Base-by-base conservation (phyloP, 495 filamentous ascomycete species). In the Chaetomium cochliodes region DNA sequence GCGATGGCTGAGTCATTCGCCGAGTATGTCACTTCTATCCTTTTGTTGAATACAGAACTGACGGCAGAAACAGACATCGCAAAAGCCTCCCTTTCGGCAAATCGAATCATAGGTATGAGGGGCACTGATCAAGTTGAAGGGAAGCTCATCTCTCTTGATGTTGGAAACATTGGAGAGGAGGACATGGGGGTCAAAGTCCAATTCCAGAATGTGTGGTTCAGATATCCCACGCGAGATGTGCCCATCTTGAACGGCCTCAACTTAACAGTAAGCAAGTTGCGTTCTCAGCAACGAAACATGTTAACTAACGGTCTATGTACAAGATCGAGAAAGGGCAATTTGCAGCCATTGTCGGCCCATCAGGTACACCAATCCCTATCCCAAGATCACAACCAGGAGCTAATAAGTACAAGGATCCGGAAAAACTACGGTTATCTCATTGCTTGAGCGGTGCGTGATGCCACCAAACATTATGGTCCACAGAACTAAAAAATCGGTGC, bases 361-460 rank as follows among this genome's bases (percentile, higher is more conserved):
- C 78, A 22, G 79, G 78, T 78, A 72, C 5, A 56, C 71, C 62
- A 56, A 70, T 62, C 11, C 5, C 2, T 9, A 23, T 20, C 5
- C 4, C 8, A 47, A 50, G n/a, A 25, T 8, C 46, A 23, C 3
- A 23, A 7, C 5, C 15, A 12, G n/a, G 22, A 15, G 33, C 66
- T 74, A 22, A 76, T 59, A 39, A 22, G 3, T 88, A 7, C 80
- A 76, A 57, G 90, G 90, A 42, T 90, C 83, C 57, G 90, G 90
- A 0, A 93, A 93, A 71, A 88, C 85, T 5, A 91, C 87, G 4
- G 75, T 89, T 16, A 82, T 91, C 30, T 86, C 85, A 9, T 73
- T 91, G 0, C 75, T 92, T 2, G 87, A 90, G 74, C 71, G 78
- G 72, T 78, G 56, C 60, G 70, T 58, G 12, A 11, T 16, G 26